Percentiles rank a stretch among this genome's conserved stretches.
Conservation (phyloP, 106 monocot genomes). For the Dendrobium chrysotoxum region DNA sequence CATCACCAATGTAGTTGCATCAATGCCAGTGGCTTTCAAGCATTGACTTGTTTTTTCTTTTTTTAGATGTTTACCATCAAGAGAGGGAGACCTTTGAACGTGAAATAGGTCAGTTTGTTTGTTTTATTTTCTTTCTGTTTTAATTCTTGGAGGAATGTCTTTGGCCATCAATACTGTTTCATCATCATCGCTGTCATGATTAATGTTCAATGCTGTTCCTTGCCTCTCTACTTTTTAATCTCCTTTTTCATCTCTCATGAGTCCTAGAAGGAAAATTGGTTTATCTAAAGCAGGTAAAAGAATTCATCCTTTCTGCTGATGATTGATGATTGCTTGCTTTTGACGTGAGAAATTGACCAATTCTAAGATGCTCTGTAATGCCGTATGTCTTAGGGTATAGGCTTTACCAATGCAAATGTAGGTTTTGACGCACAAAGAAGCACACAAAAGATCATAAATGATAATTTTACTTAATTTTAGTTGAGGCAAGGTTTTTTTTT, state of each 20-base stretch:
- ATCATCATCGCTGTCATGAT: not conserved
- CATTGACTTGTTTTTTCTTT: constrained; percentile 3
- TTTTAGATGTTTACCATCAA: constrained; percentile 90
- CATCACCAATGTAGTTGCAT: not conserved
- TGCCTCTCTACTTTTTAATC: not conserved
- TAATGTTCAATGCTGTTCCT: not conserved
- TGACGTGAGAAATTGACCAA: not conserved
- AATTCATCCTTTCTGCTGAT: not conserved
- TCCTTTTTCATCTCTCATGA: not conserved
- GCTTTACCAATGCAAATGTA: not conserved
- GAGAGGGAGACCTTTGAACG: constrained; percentile 75
- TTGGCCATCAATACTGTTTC: not conserved
- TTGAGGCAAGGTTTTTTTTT: not conserved
- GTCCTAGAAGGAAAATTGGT: not conserved
- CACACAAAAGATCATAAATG: not conserved
- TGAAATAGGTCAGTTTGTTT: constrained; percentile 65
- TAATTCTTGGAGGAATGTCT: not conserved
- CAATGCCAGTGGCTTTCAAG: not conserved
- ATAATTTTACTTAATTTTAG: not conserved
- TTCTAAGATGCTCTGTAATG: not conserved
- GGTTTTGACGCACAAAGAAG: not conserved
- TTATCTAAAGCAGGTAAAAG: not conserved
- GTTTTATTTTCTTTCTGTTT: not conserved
- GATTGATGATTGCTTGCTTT: not conserved
- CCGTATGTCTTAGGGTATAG: too few species aligned